Evolutionary conservation across 2,329 filamentous ascomycete genomes (phyloP).

Genomic region (Colletotrichum theobromicola): DNA sequence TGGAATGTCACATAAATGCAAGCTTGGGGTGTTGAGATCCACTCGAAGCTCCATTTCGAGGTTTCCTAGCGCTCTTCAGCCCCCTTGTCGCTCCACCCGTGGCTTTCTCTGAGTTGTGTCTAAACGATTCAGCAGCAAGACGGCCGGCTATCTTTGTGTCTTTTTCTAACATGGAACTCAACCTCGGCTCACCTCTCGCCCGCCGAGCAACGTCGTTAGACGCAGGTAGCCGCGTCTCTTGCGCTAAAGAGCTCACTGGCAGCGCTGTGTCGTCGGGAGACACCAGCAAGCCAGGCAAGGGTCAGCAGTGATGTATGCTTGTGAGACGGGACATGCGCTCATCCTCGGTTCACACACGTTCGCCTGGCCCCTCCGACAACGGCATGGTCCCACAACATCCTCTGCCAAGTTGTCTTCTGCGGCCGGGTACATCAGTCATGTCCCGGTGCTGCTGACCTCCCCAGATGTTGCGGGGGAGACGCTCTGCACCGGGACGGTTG

Average conservation of each 20-base stretch:
- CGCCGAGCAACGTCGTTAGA: background rate
- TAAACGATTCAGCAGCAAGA: background rate
- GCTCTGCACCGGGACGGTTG: background rate
- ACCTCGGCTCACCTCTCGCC: background rate
- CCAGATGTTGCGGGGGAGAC: conserved; percentile 11
- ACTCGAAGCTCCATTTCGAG: conserved; percentile 12
- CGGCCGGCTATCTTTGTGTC: background rate
- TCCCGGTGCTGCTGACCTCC: conserved; percentile 6
- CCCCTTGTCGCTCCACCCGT: conserved; percentile 9
- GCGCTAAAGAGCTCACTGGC: background rate
- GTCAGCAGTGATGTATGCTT: background rate
- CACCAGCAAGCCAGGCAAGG: background rate
- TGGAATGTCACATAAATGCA: conserved; percentile 6
- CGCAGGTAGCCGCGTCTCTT: background rate
- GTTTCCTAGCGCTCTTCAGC: background rate
- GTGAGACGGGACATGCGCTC: background rate
- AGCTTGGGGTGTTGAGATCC: conserved; percentile 17
- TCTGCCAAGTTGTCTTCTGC: conserved; percentile 4
- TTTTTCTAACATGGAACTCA: background rate
- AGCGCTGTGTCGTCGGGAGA: background rate
- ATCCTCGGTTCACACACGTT: background rate
- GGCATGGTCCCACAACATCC: conserved; percentile 3
- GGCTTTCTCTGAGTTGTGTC: background rate
- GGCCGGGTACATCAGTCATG: conserved; percentile 18
- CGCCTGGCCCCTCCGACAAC: conserved; percentile 14